phyloP scores from a whole-genome alignment of 2,329 filamentous ascomycete genomes.

The Calonectria leucothoes region DNA sequence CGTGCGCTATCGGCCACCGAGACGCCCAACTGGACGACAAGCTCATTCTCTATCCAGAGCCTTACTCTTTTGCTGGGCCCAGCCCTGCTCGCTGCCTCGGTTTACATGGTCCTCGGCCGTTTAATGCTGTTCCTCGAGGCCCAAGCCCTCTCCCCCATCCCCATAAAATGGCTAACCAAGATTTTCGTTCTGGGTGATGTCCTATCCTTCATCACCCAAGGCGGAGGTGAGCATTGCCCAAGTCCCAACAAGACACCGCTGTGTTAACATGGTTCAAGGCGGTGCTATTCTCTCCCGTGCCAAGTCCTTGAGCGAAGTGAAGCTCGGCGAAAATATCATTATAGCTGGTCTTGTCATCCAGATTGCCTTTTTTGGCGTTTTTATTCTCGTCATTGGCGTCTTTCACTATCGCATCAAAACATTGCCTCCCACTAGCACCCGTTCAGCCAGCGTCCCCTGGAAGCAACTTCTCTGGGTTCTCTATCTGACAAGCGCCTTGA shows the following conservation, averaged over 20 bases:
- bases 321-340: neutral
- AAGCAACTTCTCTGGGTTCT: neutral
- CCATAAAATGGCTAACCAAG: slow-evolving; percentile 47
- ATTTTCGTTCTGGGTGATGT: slow-evolving; percentile 61
- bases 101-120: slow-evolving; percentile 47
- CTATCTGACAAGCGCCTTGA: neutral
- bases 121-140: neutral
- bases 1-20: slow-evolving; percentile 55
- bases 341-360: neutral
- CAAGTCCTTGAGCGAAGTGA: neutral
- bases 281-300: neutral
- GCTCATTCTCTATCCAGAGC: slow-evolving; percentile 50
- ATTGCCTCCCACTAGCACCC: neutral
- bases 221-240: slow-evolving; percentile 20
- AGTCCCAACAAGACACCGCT: no score
- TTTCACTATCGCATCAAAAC: neutral
- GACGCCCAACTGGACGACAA: slow-evolving; percentile 44
- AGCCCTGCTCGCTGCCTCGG: slow-evolving; percentile 53
- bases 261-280: neutral
- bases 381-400: neutral
- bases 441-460: neutral
- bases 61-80: slow-evolving; percentile 50
- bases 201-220: slow-evolving; percentile 50
- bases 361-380: neutral
- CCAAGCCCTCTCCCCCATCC: neutral